A percentile compares a stretch with the other conserved stretches of the same genome.
Evolutionary conservation across 108 stramenopile species (phyloP).

Genomic region (Asterionellopsis glacialis): DNA sequence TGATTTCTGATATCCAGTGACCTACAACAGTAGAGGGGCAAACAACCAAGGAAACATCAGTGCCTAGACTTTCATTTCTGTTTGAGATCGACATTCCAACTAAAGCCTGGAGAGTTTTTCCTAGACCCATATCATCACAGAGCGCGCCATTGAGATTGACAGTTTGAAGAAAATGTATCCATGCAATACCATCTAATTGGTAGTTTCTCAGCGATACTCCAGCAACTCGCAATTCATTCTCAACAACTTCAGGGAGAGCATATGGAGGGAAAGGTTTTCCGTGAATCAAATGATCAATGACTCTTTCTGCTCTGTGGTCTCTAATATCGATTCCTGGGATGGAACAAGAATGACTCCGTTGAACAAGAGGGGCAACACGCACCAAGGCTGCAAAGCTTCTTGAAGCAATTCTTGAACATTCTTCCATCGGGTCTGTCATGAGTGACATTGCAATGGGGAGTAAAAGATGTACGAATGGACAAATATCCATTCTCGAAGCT

Average conservation of each 20-base stretch:
- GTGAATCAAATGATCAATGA: constrained; percentile 82
- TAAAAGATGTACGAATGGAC: constrained; percentile 63
- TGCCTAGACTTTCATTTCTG: background rate
- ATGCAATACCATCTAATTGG: constrained; percentile 83
- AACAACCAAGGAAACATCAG: constrained; percentile 46
- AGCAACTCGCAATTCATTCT: constrained; percentile 22
- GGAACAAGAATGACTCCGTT: constrained; percentile 16
- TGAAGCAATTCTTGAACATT: constrained; percentile 58
- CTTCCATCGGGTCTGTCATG: constrained; percentile 61
- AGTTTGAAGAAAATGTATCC: constrained; percentile 78
- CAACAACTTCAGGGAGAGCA: constrained; percentile 38
- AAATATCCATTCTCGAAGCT: constrained; percentile 25
- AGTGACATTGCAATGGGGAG: constrained; percentile 71
- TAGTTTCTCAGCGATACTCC: constrained; percentile 61
- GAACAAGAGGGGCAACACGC: constrained; percentile 67
- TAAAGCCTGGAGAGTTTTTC: constrained; percentile 79
- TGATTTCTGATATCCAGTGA: constrained; percentile 80
- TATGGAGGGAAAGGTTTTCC: constrained; percentile 73
- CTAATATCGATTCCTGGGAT: background rate
- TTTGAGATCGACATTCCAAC: constrained; percentile 61
- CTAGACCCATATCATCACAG: constrained; percentile 87
- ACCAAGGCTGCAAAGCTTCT: constrained; percentile 72
- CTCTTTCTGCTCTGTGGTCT: constrained; percentile 26
- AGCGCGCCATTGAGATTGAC: constrained; percentile 77
- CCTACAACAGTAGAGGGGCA: constrained; percentile 83